Conservation (phyloP, 2,329 filamentous ascomycete species). For the Paecilomyces sp. region DNA sequence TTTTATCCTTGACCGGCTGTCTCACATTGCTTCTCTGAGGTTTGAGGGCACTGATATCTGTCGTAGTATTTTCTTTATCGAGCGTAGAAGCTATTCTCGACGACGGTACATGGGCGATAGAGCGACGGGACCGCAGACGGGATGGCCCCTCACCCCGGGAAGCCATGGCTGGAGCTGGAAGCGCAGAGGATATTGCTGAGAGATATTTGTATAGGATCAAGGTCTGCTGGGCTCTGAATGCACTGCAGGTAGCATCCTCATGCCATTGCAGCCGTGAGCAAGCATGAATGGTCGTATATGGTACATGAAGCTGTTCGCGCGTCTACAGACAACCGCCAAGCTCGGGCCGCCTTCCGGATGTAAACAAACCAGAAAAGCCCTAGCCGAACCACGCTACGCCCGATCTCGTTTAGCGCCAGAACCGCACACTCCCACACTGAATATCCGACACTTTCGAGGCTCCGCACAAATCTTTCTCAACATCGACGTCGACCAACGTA, state of each 20-base stretch:
- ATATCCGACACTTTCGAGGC: slow-evolving; percentile 25
- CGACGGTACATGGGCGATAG: slow-evolving; percentile 57
- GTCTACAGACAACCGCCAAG: slow-evolving; percentile 6
- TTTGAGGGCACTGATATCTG: slow-evolving; percentile 51
- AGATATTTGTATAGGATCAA: not conserved
- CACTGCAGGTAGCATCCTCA: not conserved
- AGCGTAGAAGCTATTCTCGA: slow-evolving; percentile 39
- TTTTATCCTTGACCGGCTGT: slow-evolving; percentile 45
- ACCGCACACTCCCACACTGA: slow-evolving; percentile 31
- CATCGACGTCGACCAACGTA: slow-evolving; percentile 32
- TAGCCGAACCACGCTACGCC: slow-evolving; percentile 30
- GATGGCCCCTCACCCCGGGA: slow-evolving; percentile 25
- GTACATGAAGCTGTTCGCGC: slow-evolving; percentile 19
- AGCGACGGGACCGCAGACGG: slow-evolving; percentile 54
- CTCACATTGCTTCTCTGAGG: slow-evolving; percentile 16
- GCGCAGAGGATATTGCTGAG: not conserved
- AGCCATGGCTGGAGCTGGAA: slow-evolving; percentile 19
- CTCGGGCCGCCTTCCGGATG: slow-evolving; percentile 25
- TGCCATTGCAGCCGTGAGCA: not conserved
- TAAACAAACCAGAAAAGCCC: slow-evolving; percentile 39
- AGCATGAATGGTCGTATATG: not conserved
- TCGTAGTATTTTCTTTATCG: slow-evolving; percentile 73
- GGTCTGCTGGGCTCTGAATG: not conserved
- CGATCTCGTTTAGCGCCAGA: slow-evolving; percentile 20
- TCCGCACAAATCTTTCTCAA: slow-evolving; percentile 32